Percentiles rank a stretch among this genome's conserved stretches.
Evolutionary conservation across 371 early-diverging fungal species (phyloP).

Genomic region (Chytridium lagenaria): DNA sequence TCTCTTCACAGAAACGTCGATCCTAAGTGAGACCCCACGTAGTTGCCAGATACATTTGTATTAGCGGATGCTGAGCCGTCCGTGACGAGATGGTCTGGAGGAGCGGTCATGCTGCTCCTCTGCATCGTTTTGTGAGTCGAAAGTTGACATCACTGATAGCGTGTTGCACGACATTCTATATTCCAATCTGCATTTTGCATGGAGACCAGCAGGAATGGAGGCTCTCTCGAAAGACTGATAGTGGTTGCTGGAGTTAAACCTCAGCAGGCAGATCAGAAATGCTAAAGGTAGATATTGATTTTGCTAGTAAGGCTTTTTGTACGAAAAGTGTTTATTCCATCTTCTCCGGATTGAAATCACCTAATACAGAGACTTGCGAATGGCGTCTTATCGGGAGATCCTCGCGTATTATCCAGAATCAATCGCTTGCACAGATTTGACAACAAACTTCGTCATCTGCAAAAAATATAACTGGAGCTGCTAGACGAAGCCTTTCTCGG

Average conservation of each 20-base stretch:
- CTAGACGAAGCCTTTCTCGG: slow-evolving; percentile 43
- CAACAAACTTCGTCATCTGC: slow-evolving; percentile 44
- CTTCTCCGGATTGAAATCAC: background rate
- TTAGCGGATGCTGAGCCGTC: background rate
- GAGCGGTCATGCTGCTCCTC: slow-evolving; percentile 10
- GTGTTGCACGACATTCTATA: too few relatives aligned
- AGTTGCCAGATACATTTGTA: too few relatives aligned
- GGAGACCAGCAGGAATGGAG: slow-evolving; percentile 13
- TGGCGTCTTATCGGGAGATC: slow-evolving; percentile 56
- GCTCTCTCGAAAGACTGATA: slow-evolving; percentile 43
- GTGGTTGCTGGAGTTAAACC: slow-evolving; percentile 53
- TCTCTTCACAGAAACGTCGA: too few relatives aligned
- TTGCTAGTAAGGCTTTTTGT: too few relatives aligned
- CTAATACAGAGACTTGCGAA: slow-evolving; percentile 41
- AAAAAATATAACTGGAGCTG: slow-evolving; percentile 51
- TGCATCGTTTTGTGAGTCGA: too few relatives aligned
- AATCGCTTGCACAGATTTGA: slow-evolving; percentile 53
- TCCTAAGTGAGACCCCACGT: too few relatives aligned
- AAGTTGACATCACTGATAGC: too few relatives aligned
- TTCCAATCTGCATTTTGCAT: too few relatives aligned
- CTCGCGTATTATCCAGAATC: slow-evolving; percentile 49
- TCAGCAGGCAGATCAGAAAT: slow-evolving; percentile 51
- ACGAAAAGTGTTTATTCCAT: too few relatives aligned
- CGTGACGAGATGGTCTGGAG: slow-evolving; percentile 19
- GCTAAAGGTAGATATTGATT: too few relatives aligned